phyloP scores from a whole-genome alignment of 2,329 filamentous ascomycete genomes.

The Sporothrix humicola region DNA sequence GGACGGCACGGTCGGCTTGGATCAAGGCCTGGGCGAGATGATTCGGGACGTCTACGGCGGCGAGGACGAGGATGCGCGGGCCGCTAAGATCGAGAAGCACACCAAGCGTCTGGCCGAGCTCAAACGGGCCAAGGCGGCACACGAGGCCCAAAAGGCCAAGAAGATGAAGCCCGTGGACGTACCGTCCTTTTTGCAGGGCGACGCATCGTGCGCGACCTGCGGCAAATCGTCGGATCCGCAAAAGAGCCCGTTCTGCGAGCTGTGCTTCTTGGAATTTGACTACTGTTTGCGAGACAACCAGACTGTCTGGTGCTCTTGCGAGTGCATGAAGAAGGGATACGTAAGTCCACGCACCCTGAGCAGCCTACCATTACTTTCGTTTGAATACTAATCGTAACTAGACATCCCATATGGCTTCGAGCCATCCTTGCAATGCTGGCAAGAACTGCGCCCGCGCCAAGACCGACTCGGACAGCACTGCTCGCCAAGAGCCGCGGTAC shows the following conservation, averaged over 20 bases:
- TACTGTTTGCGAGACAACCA: conserved; percentile 37
- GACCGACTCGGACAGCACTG: not conserved
- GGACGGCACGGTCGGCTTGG: conserved; percentile 33
- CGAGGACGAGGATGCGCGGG: conserved; percentile 34
- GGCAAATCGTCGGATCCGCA: conserved; percentile 32
- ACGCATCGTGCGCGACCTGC: conserved; percentile 35
- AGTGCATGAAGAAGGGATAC: conserved; percentile 35
- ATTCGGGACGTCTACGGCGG: conserved; percentile 26
- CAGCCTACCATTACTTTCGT: too few species aligned
- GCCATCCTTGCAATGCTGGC: not conserved
- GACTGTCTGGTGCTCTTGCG: conserved; percentile 37
- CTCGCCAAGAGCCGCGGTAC: conserved; percentile 32
- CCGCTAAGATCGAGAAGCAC: conserved; percentile 42
- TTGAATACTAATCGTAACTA: too few species aligned
- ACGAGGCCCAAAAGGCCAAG: conserved; percentile 53
- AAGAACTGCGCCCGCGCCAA: not conserved
- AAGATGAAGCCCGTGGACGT: conserved; percentile 41
- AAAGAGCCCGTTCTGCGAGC: conserved; percentile 35
- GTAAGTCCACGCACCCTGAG: conserved; percentile 8
- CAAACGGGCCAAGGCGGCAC: conserved; percentile 65
- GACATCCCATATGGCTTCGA: not conserved
- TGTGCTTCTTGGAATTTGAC: conserved; percentile 39
- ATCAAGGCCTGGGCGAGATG: conserved; percentile 34
- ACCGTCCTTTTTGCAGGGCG: conserved; percentile 37
- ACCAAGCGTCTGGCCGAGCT: conserved; percentile 53